Percentiles rank a stretch among this genome's conserved stretches.
Conservation (phyloP, 2,329 filamentous ascomycete genomes). For the Pseudogymnoascus sp. region DNA sequence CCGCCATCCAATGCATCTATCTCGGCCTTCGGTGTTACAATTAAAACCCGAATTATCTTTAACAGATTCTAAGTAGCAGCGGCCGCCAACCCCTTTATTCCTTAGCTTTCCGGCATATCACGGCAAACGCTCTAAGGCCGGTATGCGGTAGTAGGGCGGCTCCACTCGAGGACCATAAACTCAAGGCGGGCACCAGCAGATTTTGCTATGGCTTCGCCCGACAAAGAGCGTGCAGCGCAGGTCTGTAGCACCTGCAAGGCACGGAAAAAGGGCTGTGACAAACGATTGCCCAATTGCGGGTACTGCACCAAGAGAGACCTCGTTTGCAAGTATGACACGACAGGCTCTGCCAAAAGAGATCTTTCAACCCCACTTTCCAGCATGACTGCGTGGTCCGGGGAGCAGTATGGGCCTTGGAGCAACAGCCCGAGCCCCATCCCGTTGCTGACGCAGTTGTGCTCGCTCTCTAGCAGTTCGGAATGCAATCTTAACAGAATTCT, state of each 20-base stretch:
- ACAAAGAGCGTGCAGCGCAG: not conserved
- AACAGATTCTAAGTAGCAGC: too few species aligned
- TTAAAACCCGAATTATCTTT: not conserved
- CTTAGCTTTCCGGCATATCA: too few species aligned
- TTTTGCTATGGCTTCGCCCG: not conserved
- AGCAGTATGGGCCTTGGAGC: too few species aligned
- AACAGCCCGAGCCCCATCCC: too few species aligned
- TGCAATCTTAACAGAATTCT: too few species aligned
- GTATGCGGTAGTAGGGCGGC: not conserved
- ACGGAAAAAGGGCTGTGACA: not conserved
- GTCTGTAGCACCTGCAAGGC: slow-evolving; percentile 1
- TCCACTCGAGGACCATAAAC: not conserved
- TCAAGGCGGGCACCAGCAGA: not conserved
- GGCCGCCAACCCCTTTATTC: too few species aligned
- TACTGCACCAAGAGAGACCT: slow-evolving; percentile 2
- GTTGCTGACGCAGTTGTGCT: too few species aligned
- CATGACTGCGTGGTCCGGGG: too few species aligned
- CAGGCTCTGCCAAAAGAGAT: too few species aligned
- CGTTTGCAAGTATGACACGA: not conserved
- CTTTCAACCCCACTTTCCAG: too few species aligned
- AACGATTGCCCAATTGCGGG: not conserved
- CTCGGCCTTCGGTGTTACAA: not conserved
- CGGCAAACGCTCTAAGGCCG: too few species aligned
- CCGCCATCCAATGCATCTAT: not conserved
- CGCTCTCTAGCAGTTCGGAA: too few species aligned